Evolutionary conservation across 2,329 filamentous ascomycete genomes (phyloP).

Genomic region (Reticulascus tulasneorum): DNA sequence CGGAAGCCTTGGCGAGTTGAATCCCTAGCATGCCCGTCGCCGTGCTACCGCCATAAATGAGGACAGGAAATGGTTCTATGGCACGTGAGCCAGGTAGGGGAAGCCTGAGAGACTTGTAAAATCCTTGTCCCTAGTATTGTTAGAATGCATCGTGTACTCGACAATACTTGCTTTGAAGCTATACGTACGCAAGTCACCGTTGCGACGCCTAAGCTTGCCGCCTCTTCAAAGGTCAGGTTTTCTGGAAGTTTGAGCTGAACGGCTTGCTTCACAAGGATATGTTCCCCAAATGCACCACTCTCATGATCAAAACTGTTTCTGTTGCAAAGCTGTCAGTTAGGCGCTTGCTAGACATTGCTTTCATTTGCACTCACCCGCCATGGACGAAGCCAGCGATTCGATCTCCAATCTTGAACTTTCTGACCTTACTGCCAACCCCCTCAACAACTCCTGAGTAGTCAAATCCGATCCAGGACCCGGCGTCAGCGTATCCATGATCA

Average conservation of each 20-base stretch:
- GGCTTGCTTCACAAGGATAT: constrained; percentile 17
- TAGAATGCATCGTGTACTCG: too few species aligned
- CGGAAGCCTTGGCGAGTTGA: constrained; percentile 38
- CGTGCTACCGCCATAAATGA: constrained; percentile 48
- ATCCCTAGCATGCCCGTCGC: constrained; percentile 51
- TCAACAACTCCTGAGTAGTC: constrained; percentile 28
- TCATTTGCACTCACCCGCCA: too few species aligned
- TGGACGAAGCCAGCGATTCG: constrained; percentile 22
- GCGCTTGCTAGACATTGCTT: too few species aligned
- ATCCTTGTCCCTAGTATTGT: too few species aligned
- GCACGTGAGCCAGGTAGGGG: too few species aligned
- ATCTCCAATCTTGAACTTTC: constrained; percentile 20
- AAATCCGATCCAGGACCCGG: constrained; percentile 26
- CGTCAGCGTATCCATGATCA: constrained; percentile 7
- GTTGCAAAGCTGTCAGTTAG: too few species aligned
- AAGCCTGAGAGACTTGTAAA: too few species aligned
- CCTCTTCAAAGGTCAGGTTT: constrained; percentile 15
- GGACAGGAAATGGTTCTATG: too few species aligned
- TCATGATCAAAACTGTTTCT: constrained; percentile 17
- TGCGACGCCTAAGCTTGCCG: constrained; percentile 25
- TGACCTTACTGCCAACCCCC: too few species aligned
- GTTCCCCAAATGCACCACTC: constrained; percentile 24
- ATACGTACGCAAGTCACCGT: too few species aligned
- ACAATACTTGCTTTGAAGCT: too few species aligned
- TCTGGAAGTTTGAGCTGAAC: constrained; percentile 20